phyloP scores from a whole-genome alignment of 768 basidiomycete genomes.

The Russula virescens region DNA sequence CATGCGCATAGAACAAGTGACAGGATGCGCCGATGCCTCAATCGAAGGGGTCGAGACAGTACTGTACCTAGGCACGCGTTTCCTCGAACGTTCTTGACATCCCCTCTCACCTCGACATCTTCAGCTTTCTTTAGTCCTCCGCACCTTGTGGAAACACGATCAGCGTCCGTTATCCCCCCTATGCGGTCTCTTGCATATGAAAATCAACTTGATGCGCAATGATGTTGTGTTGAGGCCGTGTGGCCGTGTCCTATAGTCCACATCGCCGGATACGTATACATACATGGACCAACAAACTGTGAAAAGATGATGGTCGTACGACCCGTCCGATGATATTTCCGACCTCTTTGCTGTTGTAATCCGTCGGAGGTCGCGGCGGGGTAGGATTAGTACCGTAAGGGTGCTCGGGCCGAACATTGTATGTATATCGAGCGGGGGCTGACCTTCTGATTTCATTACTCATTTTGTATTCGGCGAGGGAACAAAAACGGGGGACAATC shows the following conservation, averaged over 20 bases:
- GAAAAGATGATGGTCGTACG: background rate
- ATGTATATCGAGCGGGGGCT: too few species aligned
- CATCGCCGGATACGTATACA: background rate
- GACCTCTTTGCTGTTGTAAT: background rate
- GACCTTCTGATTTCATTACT: background rate
- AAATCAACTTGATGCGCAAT: background rate
- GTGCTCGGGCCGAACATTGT: background rate
- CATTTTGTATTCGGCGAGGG: background rate
- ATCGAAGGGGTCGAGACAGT: background rate
- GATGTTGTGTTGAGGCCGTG: background rate
- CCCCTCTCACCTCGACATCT: background rate
- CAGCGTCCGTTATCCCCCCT: background rate
- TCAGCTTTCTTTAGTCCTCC: background rate
- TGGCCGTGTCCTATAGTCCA: background rate
- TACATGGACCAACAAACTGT: background rate
- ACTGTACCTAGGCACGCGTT: background rate
- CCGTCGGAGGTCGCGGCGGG: constrained; percentile 11
- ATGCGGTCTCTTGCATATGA: background rate
- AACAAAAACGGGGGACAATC: background rate
- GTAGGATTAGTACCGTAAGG: background rate
- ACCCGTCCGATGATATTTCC: background rate
- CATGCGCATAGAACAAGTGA: background rate
- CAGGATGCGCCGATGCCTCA: background rate
- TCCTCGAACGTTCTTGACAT: background rate
- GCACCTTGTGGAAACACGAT: background rate